Evolutionary conservation across 73 alveolate genomes (phyloP).

Genomic region (Uronychia setigera): DNA sequence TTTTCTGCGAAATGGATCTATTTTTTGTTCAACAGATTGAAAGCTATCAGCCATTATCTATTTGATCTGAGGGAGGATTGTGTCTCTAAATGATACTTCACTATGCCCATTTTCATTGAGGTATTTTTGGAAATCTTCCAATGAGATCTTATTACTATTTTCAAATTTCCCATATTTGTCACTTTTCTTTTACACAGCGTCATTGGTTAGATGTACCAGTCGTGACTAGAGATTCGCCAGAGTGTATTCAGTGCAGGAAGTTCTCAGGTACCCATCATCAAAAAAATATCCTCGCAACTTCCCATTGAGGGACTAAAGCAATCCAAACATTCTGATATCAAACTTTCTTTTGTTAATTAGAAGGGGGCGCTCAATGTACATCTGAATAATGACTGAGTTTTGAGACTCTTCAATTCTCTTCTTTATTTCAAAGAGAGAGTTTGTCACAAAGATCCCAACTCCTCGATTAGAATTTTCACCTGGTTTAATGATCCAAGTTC

Average conservation of each 20-base stretch:
- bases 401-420: background rate
- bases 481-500: background rate
- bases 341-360: constrained; percentile 79
- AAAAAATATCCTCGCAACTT: constrained; percentile 62
- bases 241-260: constrained; percentile 73
- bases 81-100: background rate
- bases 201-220: constrained; percentile 85
- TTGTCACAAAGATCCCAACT: background rate
- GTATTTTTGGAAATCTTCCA: constrained; percentile 73
- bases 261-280: constrained; percentile 79
- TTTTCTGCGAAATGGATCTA: background rate
- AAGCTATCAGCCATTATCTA: background rate
- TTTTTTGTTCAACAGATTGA: background rate
- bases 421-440: background rate
- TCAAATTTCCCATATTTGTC: constrained; percentile 87
- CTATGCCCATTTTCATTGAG: constrained; percentile 45
- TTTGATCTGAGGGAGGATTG: background rate
- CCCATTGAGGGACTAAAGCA: constrained; percentile 60
- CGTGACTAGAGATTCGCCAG: constrained; percentile 51
- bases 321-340: constrained; percentile 82
- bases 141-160: constrained; percentile 83
- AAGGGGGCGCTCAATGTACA: constrained; percentile 78
- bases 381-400: constrained; percentile 70
- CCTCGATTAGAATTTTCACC: background rate
- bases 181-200: constrained; percentile 80